Percentiles rank a stretch among this genome's conserved stretches.
These are phyloP conservation scores for Monilinia aucupariae DNA, from an alignment of 2,329 filamentous ascomycete species.

Conservation along the genomic window DNA sequence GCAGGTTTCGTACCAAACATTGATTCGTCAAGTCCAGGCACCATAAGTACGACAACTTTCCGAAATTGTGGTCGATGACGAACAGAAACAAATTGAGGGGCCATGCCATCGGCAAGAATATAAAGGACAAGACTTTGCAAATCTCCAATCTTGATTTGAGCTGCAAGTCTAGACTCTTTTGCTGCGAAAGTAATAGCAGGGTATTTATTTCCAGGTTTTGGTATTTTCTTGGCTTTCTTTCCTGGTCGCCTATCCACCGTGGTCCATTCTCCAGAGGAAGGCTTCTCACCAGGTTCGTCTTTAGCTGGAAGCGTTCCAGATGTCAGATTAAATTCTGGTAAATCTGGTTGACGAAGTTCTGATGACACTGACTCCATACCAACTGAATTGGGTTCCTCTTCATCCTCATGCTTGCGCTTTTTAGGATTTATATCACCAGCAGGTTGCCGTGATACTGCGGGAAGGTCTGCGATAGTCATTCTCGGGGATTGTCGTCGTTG, in stretches of 20 bases:
- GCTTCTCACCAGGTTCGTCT: constrained; percentile 17
- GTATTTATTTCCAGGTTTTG: constrained; percentile 52
- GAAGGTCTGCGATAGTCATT: constrained; percentile 13
- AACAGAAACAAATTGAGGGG: constrained; percentile 61
- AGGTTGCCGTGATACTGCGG: constrained; percentile 34
- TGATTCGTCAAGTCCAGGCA: constrained; percentile 81
- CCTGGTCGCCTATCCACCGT: constrained; percentile 45
- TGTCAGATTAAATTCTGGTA: constrained; percentile 36
- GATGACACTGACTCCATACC: constrained; percentile 26
- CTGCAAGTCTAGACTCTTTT: constrained; percentile 49
- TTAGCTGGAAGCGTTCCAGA: constrained; percentile 24
- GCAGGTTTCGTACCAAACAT: constrained; percentile 65
- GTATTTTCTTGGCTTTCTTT: constrained; percentile 58
- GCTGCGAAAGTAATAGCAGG: constrained; percentile 54
- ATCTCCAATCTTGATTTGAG: constrained; percentile 57
- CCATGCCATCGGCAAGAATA: constrained; percentile 59
- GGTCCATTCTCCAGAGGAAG: constrained; percentile 44
- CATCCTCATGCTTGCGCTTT: constrained; percentile 33
- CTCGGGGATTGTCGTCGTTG: background rate
- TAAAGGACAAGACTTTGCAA: constrained; percentile 61
- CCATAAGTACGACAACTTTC: constrained; percentile 85
- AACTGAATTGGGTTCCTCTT: constrained; percentile 15
- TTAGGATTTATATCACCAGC: constrained; percentile 21
- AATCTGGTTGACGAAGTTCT: constrained; percentile 29
- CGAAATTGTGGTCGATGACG: constrained; percentile 58